These are phyloP conservation scores for Xerocomus minutiporus DNA, from an alignment of 1,284 basidiomycete species.

Conservation along the genomic window DNA sequence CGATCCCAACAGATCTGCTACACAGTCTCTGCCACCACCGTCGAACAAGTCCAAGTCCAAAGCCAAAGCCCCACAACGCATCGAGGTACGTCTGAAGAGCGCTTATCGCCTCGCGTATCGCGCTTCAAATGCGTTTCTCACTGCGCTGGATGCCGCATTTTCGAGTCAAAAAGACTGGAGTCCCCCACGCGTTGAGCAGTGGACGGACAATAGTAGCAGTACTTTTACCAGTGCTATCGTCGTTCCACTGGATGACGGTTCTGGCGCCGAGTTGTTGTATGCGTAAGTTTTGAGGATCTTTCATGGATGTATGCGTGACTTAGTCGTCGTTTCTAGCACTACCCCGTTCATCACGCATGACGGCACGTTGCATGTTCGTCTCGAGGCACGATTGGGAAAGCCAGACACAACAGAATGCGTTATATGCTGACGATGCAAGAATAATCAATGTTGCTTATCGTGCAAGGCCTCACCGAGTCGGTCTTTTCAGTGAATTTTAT, in stretches of 20 bases:
- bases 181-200: slow-evolving; percentile 11
- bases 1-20: neutral
- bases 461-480: too few relatives aligned
- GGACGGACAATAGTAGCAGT: slow-evolving; percentile 16
- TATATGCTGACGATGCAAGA: slow-evolving; percentile 41
- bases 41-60: slow-evolving; percentile 4
- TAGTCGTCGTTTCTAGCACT: slow-evolving; percentile 35
- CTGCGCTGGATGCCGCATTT: slow-evolving; percentile 3
- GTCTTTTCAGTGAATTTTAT: too few relatives aligned
- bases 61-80: slow-evolving; percentile 7
- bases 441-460: too few relatives aligned
- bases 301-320: neutral
- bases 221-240: slow-evolving; percentile 28
- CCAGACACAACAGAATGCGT: slow-evolving; percentile 48
- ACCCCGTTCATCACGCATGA: slow-evolving; percentile 53
- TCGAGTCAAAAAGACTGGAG: slow-evolving; percentile 3
- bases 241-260: slow-evolving; percentile 36
- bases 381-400: slow-evolving; percentile 52
- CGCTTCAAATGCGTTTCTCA: slow-evolving; percentile 2
- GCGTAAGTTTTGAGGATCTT: slow-evolving; percentile 40
- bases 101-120: slow-evolving; percentile 19
- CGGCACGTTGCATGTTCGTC: slow-evolving; percentile 46
- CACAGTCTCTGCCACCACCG: neutral
- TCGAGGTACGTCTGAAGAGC: slow-evolving; percentile 20
- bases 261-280: slow-evolving; percentile 49